Percentiles rank a stretch among this genome's conserved stretches.
Evolutionary conservation across 2,329 filamentous ascomycete species (phyloP).

Genomic region (Dactylellina parvicollis): DNA sequence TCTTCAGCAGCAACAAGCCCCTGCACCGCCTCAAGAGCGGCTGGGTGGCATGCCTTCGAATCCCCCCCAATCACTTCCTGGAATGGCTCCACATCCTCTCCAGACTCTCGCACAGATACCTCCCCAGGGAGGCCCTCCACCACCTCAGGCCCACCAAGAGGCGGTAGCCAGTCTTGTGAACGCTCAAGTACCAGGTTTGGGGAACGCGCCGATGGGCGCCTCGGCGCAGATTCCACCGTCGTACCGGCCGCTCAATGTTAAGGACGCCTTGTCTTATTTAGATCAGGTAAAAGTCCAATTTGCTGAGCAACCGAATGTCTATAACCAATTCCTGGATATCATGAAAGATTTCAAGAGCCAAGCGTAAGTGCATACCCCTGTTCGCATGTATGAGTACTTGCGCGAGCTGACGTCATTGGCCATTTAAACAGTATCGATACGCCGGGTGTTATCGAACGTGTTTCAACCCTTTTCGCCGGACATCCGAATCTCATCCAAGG

Average conservation of each 20-base stretch:
- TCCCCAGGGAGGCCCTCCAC: constrained; percentile 23
- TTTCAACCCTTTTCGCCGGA: constrained; percentile 93
- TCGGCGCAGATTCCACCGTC: constrained; percentile 54
- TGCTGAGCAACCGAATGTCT: constrained; percentile 94
- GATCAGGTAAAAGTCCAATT: constrained; percentile 99
- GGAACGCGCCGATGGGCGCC: constrained; percentile 28
- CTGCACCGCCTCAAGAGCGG: constrained; percentile 21
- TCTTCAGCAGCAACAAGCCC: constrained; percentile 17
- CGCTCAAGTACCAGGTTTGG: constrained; percentile 30
- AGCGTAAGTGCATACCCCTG: constrained; percentile 71
- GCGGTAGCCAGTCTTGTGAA: constrained; percentile 33
- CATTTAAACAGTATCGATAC: constrained; percentile 78
- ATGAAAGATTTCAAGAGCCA: constrained; percentile 99
- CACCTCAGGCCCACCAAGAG: constrained; percentile 41
- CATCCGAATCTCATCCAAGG: constrained; percentile 96
- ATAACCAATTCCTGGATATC: constrained; percentile 95
- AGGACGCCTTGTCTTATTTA: constrained; percentile 90
- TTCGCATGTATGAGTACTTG: constrained; percentile 48
- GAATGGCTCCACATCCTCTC: constrained; percentile 33
- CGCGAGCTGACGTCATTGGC: constrained; percentile 12
- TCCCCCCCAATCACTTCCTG: constrained; percentile 30
- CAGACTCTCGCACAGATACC: constrained; percentile 28
- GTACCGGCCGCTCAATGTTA: constrained; percentile 62
- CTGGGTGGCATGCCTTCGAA: constrained; percentile 28
- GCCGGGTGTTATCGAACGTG: constrained; percentile 93